Evolutionary conservation across 2,329 filamentous ascomycete species (phyloP), one percentile per base, ranked within the genome.

Genomic region (Trichoderma aggressivum): DNA sequence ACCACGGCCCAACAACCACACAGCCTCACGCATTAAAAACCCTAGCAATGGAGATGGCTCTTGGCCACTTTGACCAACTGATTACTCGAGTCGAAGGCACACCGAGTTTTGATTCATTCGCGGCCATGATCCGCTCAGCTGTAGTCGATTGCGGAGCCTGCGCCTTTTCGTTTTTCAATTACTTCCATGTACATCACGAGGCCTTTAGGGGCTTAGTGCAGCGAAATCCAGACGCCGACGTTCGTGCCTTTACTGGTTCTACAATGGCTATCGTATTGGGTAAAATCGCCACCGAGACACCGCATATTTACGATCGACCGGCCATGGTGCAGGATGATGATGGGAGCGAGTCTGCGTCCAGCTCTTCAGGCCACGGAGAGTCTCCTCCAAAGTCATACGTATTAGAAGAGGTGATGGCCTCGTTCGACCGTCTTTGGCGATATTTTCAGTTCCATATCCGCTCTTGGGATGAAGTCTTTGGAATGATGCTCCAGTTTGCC

Each of bases 391-490:
- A 26, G 12, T 34, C 53, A 1, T 75, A 75, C 7, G 76, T 84
- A 11, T 75, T 87, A 26, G 76, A 79, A 30, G 77, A 79, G 2
- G 79, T 82, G 5, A 79, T 89, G 53, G 75, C 76, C 21, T 81
- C 88, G 26, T 83, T 94, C 63, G 81, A 84, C 34, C 79, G 84
- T 26, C 79, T 93, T 4, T 93, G 89, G 87, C 81, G 86, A 3
- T 83, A 81, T n/a, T 89, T 94, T 70, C 89, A 92, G 72, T 80
- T 83, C 3, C 83, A 86, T 59, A 82, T 89, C 32, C 87, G 90
- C 70, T 87, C 91, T 3, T 96, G 93, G 93, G 88, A 90, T 55
- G 92, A 95, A 76, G 91, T 91, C 71, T 95, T 95, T 77, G 86
- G 87, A 14, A 85, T 92, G n/a, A 83, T 94, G 73, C 77, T 87